Base-by-base conservation (phyloP, 1,284 basidiomycete genomes). In the Trametes hirsuta region DNA sequence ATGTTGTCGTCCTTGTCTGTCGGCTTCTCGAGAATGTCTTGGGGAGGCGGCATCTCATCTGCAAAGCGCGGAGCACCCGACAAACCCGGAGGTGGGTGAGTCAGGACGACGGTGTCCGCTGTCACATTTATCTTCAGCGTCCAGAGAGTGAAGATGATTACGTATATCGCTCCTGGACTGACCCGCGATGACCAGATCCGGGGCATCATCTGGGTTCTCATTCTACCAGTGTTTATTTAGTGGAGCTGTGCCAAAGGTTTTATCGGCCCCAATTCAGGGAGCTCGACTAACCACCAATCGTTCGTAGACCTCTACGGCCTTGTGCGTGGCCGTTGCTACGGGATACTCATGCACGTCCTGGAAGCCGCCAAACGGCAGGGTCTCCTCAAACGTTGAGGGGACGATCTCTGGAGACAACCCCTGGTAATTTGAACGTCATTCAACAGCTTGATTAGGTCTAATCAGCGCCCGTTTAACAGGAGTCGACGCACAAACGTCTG, bases 181-280 rank as follows among this genome's bases (percentile, higher is more conserved):
- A 93, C 94, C 93, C 63, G 86, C 90, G 65, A 99, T 98, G 47
- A 98, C 95, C 24, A 98, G 83, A 75, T 98, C 96, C 3, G 96
- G 95, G 1, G 94, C 83, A 70, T 97, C 86, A 21, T 94, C 87
- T 8, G 93, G 91, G 65, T 91, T 75, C 57, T 86, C 78, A 54
- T 66, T 73, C 84, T 90, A 64, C 44, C 14, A 51, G n/a, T n/a
- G 25, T 14, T 14, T 35, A 6, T 39, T 37, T 21, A 39, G 22
- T n/a, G 30, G 30, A 35, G 14, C 22, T 35, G 18, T 18, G 18
- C 18, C 18, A 18, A 18, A 18, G 18, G 18, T 18, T 18, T 18
- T 18, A 18, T 18, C 18, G 18, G 18, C 18, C 18, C 18, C 18
- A 18, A 42, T 47, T 40, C 46, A 49, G 25, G 11, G 1, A 47